A percentile compares a stretch with the other conserved stretches of the same genome.
Evolutionary conservation across 768 basidiomycete species (phyloP).

Genomic region (Imleria badia): DNA sequence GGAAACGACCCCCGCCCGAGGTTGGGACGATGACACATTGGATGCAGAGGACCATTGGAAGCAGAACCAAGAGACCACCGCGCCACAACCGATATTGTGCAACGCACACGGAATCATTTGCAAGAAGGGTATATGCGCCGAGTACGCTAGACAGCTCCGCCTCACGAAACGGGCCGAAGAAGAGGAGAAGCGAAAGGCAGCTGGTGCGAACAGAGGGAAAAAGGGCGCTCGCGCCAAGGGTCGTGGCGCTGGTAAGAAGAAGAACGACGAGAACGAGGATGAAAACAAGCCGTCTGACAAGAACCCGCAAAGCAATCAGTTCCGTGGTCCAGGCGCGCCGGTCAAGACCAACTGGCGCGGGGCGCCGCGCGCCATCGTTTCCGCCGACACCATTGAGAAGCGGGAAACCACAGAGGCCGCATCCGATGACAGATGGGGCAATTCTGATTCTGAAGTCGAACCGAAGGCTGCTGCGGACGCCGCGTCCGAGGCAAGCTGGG

Average conservation of each 20-base stretch:
- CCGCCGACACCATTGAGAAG: constrained; percentile 24
- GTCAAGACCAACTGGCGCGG: constrained; percentile 34
- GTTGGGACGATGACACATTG: constrained; percentile 17
- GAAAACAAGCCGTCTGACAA: neutral
- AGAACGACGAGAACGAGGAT: neutral
- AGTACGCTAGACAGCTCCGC: constrained; percentile 31
- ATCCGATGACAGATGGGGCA: constrained; percentile 21
- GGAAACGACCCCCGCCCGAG: neutral
- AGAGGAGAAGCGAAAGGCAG: constrained; percentile 17
- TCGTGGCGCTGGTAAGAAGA: constrained; percentile 10
- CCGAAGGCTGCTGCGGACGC: constrained; percentile 9
- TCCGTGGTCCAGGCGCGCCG: constrained; percentile 31
- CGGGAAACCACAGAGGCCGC: constrained; percentile 16
- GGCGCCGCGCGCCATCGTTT: constrained; percentile 26
- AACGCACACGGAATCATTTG: constrained; percentile 35
- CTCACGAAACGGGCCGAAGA: constrained; percentile 15
- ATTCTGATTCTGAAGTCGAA: constrained; percentile 15
- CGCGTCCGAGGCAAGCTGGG: constrained; percentile 25
- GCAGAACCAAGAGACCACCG: constrained; percentile 1
- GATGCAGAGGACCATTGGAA: constrained; percentile 28
- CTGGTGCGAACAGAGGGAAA: constrained; percentile 19
- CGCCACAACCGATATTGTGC: constrained; percentile 24
- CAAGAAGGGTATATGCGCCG: constrained; percentile 37
- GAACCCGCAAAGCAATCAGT: constrained; percentile 15
- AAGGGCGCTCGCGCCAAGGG: constrained; percentile 17